A percentile compares a stretch with the other conserved stretches of the same genome.
phyloP scores from a whole-genome alignment of 495 filamentous ascomycete genomes.

The Aspergillus steynii region DNA sequence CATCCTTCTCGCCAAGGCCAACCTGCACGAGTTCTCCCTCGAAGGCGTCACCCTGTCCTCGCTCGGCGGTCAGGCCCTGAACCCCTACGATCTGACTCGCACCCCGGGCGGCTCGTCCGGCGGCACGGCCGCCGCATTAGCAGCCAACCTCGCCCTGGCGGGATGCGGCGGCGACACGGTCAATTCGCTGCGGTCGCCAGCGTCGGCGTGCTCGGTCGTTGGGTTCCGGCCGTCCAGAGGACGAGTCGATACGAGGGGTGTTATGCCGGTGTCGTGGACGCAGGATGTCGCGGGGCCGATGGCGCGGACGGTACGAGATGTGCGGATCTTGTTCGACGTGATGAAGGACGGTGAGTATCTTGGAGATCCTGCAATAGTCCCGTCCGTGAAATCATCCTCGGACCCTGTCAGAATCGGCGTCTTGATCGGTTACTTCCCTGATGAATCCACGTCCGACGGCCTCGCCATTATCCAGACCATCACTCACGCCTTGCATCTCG shows the following conservation, averaged over 20 bases:
- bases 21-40: conserved; percentile 65
- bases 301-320: conserved; percentile 53
- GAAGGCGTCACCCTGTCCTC: conserved; percentile 63
- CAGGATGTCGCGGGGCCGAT: conserved; percentile 65
- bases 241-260: conserved; percentile 48
- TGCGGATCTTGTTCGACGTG: conserved; percentile 53
- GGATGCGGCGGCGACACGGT: conserved; percentile 66
- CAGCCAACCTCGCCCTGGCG: conserved; percentile 56
- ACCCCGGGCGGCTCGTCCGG: conserved; percentile 67
- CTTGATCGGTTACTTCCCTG: conserved; percentile 27
- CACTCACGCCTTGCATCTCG: conserved; percentile 30
- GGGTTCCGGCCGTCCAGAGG: conserved; percentile 63
- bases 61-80: conserved; percentile 60
- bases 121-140: conserved; percentile 60
- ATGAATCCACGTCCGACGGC: conserved; percentile 44
- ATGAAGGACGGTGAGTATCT: conserved; percentile 46
- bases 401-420: conserved; percentile 43
- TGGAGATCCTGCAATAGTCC: too few relatives aligned
- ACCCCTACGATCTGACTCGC: conserved; percentile 61
- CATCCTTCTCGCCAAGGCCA: conserved; percentile 66
- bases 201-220: conserved; percentile 61
- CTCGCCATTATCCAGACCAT: conserved; percentile 53
- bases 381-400: conserved; percentile 18
- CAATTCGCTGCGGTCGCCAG: conserved; percentile 62
- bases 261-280: conserved; percentile 61